phyloP scores from a whole-genome alignment of 345 rosid species.

The Xanthoceras sorbifolium region DNA sequence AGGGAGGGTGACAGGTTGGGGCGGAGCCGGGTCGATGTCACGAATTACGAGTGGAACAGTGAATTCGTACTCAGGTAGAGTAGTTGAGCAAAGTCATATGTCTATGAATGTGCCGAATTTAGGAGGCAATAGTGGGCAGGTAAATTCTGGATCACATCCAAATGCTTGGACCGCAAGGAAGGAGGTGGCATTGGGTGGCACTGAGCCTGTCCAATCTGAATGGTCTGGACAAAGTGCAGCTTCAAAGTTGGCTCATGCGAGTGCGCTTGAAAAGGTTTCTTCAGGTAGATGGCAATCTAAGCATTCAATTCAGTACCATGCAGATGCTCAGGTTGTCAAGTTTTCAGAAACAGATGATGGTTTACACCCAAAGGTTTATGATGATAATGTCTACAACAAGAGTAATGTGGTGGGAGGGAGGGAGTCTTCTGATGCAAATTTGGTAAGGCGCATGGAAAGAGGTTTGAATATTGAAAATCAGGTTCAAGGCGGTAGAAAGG shows the following conservation, averaged over 20 bases:
- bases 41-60: conserved; percentile 23
- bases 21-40: conserved; percentile 21
- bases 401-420: conserved; percentile 34
- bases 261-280: conserved; percentile 72
- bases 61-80: conserved; percentile 47
- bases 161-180: conserved; percentile 70
- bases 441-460: conserved; percentile 43
- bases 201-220: conserved; percentile 47
- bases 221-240: conserved; percentile 51
- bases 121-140: conserved; percentile 35
- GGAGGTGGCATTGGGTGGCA: conserved; percentile 39
- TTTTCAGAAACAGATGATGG: conserved; percentile 45
- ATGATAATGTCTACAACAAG: conserved; percentile 27
- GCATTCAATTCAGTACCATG: conserved; percentile 41
- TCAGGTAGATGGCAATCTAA: conserved; percentile 82
- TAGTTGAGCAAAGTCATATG: conserved; percentile 32
- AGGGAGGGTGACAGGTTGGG: conserved; percentile 38
- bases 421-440: conserved; percentile 34
- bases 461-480: conserved; percentile 39
- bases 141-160: conserved; percentile 39
- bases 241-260: conserved; percentile 65
- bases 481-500: conserved; percentile 41
- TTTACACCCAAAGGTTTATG: conserved; percentile 30
- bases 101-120: conserved; percentile 31
- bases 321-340: conserved; percentile 51